Conservation (phyloP, 306 rosid species). For the Clitoria ternatea region DNA sequence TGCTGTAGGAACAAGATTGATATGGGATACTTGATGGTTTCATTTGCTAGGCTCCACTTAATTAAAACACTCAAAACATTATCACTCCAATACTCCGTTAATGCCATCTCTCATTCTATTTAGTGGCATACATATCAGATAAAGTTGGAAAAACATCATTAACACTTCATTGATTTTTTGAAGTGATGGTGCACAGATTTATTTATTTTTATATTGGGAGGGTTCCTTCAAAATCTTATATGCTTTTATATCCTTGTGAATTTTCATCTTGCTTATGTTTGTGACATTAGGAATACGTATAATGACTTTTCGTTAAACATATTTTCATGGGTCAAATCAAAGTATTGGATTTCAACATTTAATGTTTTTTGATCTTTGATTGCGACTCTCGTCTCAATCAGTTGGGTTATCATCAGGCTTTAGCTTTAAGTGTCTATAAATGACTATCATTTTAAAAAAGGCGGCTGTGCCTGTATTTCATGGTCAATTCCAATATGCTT, state of each 20-base stretch:
- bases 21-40: background rate
- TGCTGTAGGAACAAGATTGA: background rate
- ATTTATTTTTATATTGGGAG: background rate
- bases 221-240: slow-evolving; percentile 4
- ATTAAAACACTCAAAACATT: background rate
- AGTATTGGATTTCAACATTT: background rate
- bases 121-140: background rate
- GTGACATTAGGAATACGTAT: background rate
- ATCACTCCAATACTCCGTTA: background rate
- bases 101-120: background rate
- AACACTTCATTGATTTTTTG: background rate
- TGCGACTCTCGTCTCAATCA: background rate
- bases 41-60: background rate
- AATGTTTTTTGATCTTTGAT: background rate
- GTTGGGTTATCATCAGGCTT: background rate
- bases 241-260: slow-evolving; percentile 4
- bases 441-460: slow-evolving; percentile 4
- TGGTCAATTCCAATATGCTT: slow-evolving; percentile 2
- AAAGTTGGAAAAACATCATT: background rate
- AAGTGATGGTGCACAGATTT: slow-evolving; percentile 15
- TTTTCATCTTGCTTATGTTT: background rate
- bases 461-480: background rate
- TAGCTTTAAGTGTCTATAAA: background rate
- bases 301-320: background rate
- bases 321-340: background rate